These are phyloP conservation scores for Escovopsis sp. DNA, from an alignment of 2,329 filamentous ascomycete genomes.

Conservation along the genomic window DNA sequence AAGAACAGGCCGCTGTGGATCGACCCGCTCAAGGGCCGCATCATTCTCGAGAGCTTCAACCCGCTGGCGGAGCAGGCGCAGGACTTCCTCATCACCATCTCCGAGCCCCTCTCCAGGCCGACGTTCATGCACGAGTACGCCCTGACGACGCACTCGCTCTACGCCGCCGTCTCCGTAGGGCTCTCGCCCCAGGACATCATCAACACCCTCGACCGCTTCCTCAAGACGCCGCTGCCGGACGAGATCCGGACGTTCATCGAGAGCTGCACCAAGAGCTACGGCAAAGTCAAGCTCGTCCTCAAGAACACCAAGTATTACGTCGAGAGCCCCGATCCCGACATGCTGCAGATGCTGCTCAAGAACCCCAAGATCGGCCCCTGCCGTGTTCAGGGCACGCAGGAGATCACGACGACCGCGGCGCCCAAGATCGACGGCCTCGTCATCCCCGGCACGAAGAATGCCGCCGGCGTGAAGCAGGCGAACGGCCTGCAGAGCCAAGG, in stretches of 20 bases:
- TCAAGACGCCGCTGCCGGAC: slow-evolving; percentile 76
- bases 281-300: slow-evolving; percentile 87
- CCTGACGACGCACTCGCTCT: slow-evolving; percentile 81
- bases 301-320: slow-evolving; percentile 92
- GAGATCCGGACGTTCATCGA: slow-evolving; percentile 63
- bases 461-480: slow-evolving; percentile 72
- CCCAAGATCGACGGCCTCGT: slow-evolving; percentile 77
- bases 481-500: slow-evolving; percentile 19
- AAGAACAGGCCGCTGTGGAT: slow-evolving; percentile 87
- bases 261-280: slow-evolving; percentile 75
- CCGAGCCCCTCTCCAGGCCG: slow-evolving; percentile 81
- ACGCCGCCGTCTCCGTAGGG: slow-evolving; percentile 92
- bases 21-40: slow-evolving; percentile 68
- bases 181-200: slow-evolving; percentile 81
- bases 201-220: slow-evolving; percentile 69
- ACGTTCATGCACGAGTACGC: slow-evolving; percentile 88
- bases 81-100: slow-evolving; percentile 90
- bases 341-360: slow-evolving; percentile 73
- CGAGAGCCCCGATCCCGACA: slow-evolving; percentile 75
- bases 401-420: slow-evolving; percentile 66
- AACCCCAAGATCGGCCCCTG: slow-evolving; percentile 70
- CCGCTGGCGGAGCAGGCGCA: slow-evolving; percentile 75
- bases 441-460: slow-evolving; percentile 88
- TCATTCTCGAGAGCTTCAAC: slow-evolving; percentile 90
- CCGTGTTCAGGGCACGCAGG: slow-evolving; percentile 54